Evolutionary conservation across 306 rosid genomes (phyloP).

Genomic region (Spatholobus suberectus): DNA sequence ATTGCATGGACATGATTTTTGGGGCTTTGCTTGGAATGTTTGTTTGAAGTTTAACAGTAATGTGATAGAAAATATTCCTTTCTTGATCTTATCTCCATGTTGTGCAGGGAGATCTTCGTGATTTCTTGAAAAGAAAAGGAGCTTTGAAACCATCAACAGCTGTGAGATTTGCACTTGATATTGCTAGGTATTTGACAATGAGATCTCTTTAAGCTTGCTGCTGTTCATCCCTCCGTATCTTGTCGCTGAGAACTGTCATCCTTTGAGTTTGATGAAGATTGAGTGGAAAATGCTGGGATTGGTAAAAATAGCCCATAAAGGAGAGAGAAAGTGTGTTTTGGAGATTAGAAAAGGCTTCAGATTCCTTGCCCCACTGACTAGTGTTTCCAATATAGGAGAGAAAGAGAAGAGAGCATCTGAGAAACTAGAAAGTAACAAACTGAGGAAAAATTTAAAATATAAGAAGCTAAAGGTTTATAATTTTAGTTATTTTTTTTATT

Average conservation of each 20-base stretch:
- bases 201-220: not conserved
- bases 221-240: not conserved
- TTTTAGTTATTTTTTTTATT: too few species aligned
- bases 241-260: not conserved
- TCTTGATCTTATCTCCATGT: slow-evolving; percentile 32
- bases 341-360: not conserved
- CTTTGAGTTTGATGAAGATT: not conserved
- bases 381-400: not conserved
- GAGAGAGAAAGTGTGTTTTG: not conserved
- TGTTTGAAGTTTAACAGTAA: slow-evolving; percentile 26
- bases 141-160: slow-evolving; percentile 72
- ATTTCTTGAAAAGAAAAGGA: slow-evolving; percentile 71
- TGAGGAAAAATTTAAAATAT: too few species aligned
- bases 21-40: slow-evolving; percentile 18
- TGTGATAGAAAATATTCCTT: slow-evolving; percentile 22
- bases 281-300: not conserved
- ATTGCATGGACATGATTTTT: slow-evolving; percentile 28
- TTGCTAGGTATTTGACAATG: slow-evolving; percentile 73
- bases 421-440: not conserved
- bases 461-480: too few species aligned
- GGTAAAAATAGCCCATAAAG: not conserved
- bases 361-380: not conserved
- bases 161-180: slow-evolving; percentile 84
- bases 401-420: not conserved
- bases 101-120: slow-evolving; percentile 84